Evolutionary conservation across 352 stramenopile genomes (phyloP).

Genomic region (Phytophthora cactorum): DNA sequence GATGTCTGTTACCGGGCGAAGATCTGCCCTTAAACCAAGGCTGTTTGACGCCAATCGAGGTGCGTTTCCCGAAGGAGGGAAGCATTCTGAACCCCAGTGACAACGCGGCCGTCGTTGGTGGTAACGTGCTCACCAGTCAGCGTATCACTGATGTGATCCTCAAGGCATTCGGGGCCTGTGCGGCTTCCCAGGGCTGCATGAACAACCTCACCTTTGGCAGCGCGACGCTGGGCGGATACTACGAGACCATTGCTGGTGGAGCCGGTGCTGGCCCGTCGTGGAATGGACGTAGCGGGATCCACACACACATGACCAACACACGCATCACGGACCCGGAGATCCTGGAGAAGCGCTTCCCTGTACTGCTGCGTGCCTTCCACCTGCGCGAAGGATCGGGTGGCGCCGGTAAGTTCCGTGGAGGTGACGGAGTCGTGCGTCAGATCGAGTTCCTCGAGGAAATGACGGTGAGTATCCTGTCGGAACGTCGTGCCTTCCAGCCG

Average conservation of each 20-base stretch:
- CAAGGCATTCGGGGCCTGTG: constrained; percentile 95
- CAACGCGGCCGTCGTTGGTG: constrained; percentile 96
- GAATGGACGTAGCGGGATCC: constrained; percentile 96
- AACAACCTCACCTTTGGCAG: constrained; percentile 99
- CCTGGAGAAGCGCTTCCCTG: constrained; percentile 96
- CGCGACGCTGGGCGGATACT: constrained; percentile 95
- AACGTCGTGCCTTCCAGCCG: constrained; percentile 95
- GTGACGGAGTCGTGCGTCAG: constrained; percentile 96
- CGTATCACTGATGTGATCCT: constrained; percentile 99
- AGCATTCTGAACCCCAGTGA: constrained; percentile 96
- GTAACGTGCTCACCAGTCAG: constrained; percentile 98
- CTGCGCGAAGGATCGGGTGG: constrained; percentile 92
- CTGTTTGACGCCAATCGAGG: constrained; percentile 96
- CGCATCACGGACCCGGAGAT: constrained; percentile 99
- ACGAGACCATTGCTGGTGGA: constrained; percentile 99
- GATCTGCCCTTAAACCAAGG: constrained; percentile 98
- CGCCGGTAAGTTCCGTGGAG: constrained; percentile 88
- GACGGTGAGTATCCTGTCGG: constrained; percentile 97
- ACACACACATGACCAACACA: constrained; percentile 99
- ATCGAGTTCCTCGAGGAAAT: constrained; percentile 96
- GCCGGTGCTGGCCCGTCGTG: constrained; percentile 96
- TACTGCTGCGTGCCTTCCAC: constrained; percentile 88
- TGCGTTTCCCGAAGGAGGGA: constrained; percentile 93
- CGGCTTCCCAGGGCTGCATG: constrained; percentile 99
- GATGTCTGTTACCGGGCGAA: constrained; percentile 93